Conservation (phyloP, 331 rosid genomes). For the Ulmus americana region DNA sequence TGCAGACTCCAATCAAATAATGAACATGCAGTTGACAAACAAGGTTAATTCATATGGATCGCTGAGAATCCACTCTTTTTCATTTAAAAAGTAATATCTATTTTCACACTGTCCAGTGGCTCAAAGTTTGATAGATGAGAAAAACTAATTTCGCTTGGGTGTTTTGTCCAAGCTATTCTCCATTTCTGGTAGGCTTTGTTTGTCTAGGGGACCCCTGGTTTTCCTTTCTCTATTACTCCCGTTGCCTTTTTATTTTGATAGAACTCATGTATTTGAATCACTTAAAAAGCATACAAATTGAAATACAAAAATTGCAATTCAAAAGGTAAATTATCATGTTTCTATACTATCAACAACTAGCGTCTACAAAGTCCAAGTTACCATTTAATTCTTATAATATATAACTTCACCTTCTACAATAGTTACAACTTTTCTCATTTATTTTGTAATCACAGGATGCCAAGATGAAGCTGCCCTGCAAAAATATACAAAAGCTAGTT, state of each 20-base stretch:
- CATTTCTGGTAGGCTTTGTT: too few relatives aligned
- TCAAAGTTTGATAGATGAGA: too few relatives aligned
- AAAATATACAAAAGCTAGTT: conserved; percentile 47
- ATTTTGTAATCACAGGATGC: conserved; percentile 62
- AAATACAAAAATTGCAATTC: not conserved
- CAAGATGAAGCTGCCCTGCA: conserved; percentile 54
- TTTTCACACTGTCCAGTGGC: too few relatives aligned
- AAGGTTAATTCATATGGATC: not conserved
- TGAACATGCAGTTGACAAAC: not conserved
- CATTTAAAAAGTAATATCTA: too few relatives aligned
- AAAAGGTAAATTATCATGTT: not conserved
- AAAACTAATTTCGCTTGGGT: too few relatives aligned
- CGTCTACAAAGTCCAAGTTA: not conserved
- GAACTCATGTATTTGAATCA: not conserved
- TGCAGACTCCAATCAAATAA: too few relatives aligned
- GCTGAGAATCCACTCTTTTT: too few relatives aligned
- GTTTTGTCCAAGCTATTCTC: too few relatives aligned
- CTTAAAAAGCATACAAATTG: not conserved
- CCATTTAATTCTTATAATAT: conserved; percentile 7
- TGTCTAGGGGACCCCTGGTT: too few relatives aligned
- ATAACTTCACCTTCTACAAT: conserved; percentile 71
- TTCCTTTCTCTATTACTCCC: too few relatives aligned
- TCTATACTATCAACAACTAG: not conserved
- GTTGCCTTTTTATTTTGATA: not conserved
- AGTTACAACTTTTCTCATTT: conserved; percentile 39